Evolutionary conservation across 73 alveolate genomes (phyloP), one percentile per base, ranked within the genome.

Genomic region (Stentor coeruleus): DNA sequence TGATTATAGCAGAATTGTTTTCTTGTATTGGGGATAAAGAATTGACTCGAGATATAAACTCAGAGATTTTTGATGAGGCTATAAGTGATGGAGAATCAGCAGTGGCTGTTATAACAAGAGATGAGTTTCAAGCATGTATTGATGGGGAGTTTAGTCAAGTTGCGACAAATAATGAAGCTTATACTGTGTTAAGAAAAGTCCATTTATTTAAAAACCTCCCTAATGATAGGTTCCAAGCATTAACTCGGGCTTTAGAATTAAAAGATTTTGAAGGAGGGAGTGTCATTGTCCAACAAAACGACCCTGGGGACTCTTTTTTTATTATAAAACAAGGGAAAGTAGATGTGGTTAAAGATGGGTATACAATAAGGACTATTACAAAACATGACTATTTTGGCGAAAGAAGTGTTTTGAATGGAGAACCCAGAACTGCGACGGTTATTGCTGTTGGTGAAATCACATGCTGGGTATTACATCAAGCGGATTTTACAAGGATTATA

Each of bases 311-410:
- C 84, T 85, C 91, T 4, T 87, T 87, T 77, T 87, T 85, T 59
- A 85, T 87, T 39, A 80, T 87, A 38, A 87, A 87, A 59, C 73
- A 83, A 79, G 93, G 93, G 38, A 81, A 79, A 59, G 90, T 87
- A 15, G 58, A 79, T 28, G 87, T 87, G 0, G 40, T 41, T 38
- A 83, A 77, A 58, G 91, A 86, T n/a, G 87, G 87, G 37, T 74
- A 75, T 35, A 58, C 74, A 38, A 74, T 87, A 3, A 74, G 93
- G 66, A 85, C 76, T 14, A 85, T 87, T 75, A 41, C 59, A 40
- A 41, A 75, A 30, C 88, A 85, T 31, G 93, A 87, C 66, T 87
- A 83, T 28, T 87, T 87, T 38, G 94, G 92, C 36, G 95, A 89
- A 88, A 81, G 89, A 74, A 85, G 88, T 3, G 66, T 89, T 37